Base-by-base conservation (phyloP, 257 asterid species). In the Penstemon newberryi region DNA sequence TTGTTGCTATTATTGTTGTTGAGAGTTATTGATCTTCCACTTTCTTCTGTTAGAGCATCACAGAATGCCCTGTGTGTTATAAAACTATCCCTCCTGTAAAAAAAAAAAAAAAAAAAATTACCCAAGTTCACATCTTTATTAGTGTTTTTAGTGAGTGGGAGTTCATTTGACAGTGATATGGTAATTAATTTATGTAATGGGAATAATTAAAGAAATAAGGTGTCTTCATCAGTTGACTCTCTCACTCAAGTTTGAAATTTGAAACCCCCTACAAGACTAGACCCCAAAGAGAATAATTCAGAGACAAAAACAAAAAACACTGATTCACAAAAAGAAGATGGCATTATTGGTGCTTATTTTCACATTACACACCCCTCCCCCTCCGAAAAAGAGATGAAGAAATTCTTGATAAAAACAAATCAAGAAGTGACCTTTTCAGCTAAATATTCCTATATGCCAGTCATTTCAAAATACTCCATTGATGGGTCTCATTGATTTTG, bases 21-120 rank as follows among this genome's bases (percentile, higher is more conserved):
- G 52, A 73, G 52, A 25, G 33, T 25, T 43, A 51, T 71, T 47
- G 89, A 73, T 82, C 86, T 83, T 62, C 89, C 87, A 64, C 81
- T 82, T 43, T 92, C 97, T 84, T 88, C 93, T 45, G 98, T 93
- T 72, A 92, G 69, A 10, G 94, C 98, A 73, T 88, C 97, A 74
- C 98, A 92, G 70, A 88, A 92, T 56, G 98, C 98, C 65, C 97
- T 81, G 81, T 92, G 98, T 41, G 98, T 92, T 56, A 88, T 81
- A 73, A 90, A 92, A 77, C 97, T 92, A 68, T 92, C 98, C 78
- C 98, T 92, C 85, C 98, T 92, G 92, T 13, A 63, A 45, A 11
- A 11, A 5, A 8, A 52, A 12, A 37, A 49, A 25, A 25, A 33
- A 25, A 25, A 25, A 25, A 25, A 1, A 0, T 25, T n/a, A n/a